Evolutionary conservation across 768 basidiomycete genomes (phyloP), one percentile per base, ranked within the genome.

Genomic region (Fomitopsis serialis): DNA sequence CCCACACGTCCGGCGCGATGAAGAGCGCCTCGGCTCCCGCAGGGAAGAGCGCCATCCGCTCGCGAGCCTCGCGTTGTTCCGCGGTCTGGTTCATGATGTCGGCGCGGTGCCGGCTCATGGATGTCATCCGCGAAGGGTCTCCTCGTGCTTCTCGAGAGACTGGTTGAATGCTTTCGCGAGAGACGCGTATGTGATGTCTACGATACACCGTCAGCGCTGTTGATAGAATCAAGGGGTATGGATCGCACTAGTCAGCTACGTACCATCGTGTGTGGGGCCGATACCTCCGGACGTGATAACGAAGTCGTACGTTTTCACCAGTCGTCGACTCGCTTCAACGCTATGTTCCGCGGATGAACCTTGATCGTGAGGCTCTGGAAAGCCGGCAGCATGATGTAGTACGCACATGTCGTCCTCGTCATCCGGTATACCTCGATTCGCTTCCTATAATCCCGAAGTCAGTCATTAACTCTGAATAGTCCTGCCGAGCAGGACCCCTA

Each of bases 261-360:
- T 58, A 89, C 90, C 90, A 63, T 92, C 92, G 63, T 93, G 91
- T 12, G 92, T 95, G 2, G 92, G 90, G 0, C 92, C 92, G 51
- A 97, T 92, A 0, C 95, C 94, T 1, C 95, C 94, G 12, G 84
- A 86, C 0, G 92, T 95, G 50, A 98, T 77, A 25, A 97, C 93
- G 61, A 94, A 85, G 67, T 97, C 95, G 66, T 93, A 95, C 44
- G 78, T 80, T 35, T 76, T 70, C 36, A 87, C 85, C 79, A 98
- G 82, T 19, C 92, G 76, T 55, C 81, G 74, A 34, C 89, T 91
- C 6, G 95, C 93, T 64, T 96, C 91, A 54, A 89, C 75, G 55
- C 92, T 94, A 64, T 1, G 15, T 12, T 23, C 48, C 3, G 22
- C 2, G 19, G 3, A 36, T 37, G 17, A 36, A 40, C 42, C 34